Conservation (phyloP, 169 alveolate species). For the Plasmodium gonderi region DNA sequence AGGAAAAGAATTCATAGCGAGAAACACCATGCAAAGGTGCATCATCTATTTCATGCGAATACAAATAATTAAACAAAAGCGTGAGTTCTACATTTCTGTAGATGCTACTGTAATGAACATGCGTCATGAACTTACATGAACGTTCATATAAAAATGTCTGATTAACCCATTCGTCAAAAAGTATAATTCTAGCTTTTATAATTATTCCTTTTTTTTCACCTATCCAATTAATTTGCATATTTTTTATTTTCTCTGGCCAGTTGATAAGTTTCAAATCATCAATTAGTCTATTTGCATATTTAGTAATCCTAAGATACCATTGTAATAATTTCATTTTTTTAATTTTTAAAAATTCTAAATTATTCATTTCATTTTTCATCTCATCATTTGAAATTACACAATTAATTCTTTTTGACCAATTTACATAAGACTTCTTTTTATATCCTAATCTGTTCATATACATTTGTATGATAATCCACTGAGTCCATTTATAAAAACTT, state of each 20-base stretch:
- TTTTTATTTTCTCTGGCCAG: conserved; percentile 90
- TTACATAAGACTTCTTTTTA: conserved; percentile 84
- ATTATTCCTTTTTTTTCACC: conserved; percentile 85
- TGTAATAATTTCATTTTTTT: conserved; percentile 84
- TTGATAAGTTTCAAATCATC: conserved; percentile 83
- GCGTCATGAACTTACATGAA: neutral
- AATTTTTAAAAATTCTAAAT: conserved; percentile 90
- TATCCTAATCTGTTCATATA: conserved; percentile 88
- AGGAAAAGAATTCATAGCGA: neutral
- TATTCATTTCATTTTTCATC: conserved; percentile 89
- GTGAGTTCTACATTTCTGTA: neutral
- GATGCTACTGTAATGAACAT: neutral
- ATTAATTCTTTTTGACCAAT: conserved; percentile 77
- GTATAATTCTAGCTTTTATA: conserved; percentile 22
- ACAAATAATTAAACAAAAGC: conserved; percentile 19
- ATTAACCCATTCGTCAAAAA: neutral
- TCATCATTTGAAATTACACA: conserved; percentile 95
- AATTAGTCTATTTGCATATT: conserved; percentile 87
- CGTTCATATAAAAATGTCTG: too few species aligned
- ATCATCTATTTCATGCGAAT: neutral
- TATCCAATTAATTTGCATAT: conserved; percentile 92
- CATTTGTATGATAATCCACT: conserved; percentile 90
- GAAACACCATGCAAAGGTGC: too few species aligned
- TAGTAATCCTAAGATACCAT: conserved; percentile 91
- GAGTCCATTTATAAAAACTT: conserved; percentile 92